phyloP scores from a whole-genome alignment of 345 rosid genomes.

The Nephelium lappaceum region DNA sequence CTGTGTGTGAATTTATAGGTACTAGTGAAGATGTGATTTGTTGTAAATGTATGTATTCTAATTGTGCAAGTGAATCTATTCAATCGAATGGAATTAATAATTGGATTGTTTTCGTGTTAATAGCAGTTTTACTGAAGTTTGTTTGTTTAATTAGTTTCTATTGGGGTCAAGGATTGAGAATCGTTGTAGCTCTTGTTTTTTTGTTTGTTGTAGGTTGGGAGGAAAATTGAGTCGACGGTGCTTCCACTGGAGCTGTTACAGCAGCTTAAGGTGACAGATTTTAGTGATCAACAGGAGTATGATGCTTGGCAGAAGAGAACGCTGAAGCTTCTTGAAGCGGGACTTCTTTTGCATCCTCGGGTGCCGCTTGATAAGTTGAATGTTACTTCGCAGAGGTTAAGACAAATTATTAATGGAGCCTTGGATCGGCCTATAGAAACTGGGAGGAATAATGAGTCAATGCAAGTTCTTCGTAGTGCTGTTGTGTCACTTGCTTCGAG shows the following conservation, averaged over 20 bases:
- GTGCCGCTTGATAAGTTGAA: conserved; percentile 76
- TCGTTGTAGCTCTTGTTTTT: background rate
- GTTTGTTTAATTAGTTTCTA: background rate
- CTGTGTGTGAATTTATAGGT: background rate
- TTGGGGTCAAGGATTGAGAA: background rate
- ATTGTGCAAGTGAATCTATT: background rate
- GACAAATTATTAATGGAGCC: conserved; percentile 74
- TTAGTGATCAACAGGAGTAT: conserved; percentile 80
- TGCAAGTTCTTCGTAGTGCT: conserved; percentile 91
- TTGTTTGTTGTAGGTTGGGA: conserved; percentile 63
- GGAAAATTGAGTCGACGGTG: conserved; percentile 81
- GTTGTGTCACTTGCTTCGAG: conserved; percentile 80
- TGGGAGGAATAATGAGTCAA: conserved; percentile 86
- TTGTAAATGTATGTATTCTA: conserved; percentile 12
- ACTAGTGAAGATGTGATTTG: background rate
- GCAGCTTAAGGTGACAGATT: conserved; percentile 89
- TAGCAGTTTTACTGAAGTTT: background rate
- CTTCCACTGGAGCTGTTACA: conserved; percentile 91
- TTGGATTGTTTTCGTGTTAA: background rate
- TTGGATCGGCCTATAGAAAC: conserved; percentile 79
- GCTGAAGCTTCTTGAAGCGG: conserved; percentile 85
- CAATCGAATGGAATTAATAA: too few relatives aligned
- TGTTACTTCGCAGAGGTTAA: conserved; percentile 58
- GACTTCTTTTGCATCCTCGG: conserved; percentile 81
- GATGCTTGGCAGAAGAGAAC: conserved; percentile 88